Evolutionary conservation across 2,329 filamentous ascomycete genomes (phyloP), one percentile per base, ranked within the genome.

Genomic region (Huntiella abstrusa): DNA sequence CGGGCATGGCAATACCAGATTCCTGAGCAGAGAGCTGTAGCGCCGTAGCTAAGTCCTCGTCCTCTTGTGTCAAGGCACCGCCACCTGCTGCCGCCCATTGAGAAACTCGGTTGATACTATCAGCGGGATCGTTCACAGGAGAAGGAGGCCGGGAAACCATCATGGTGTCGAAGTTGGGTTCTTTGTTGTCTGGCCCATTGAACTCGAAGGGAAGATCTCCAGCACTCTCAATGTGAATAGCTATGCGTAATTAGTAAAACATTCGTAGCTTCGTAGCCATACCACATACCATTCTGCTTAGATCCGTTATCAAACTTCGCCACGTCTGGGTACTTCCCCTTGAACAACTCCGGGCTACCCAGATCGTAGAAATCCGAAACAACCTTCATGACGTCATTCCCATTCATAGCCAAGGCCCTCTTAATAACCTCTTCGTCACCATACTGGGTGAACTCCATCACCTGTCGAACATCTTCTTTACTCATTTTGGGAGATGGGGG

Each of bases 71-170:
- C 34, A 57, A 33, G 56, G 22, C 22, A 52, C 64, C 57, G 52
- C 60, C 57, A 45, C 64, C 60, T 45, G 59, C 58, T 19, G 62
- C 58, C 47, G 62, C 62, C 61, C 68, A 67, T 45, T 73, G 67
- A 52, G 66, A 60, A 51, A 71, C 60, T 53, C 61, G 69, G 56
- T 67, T 64, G 49, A 76, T 56, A 6, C 75, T 73, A 33, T 28
- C 22, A 5, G 22, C 22, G 22, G 22, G 22, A 10, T 28, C 6
- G 5, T 28, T 28, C 8, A 28, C 22, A 2, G 22, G 63, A 16
- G 75, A 79, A 1, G 75, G 75, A n/a, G 75, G 75, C 47, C 75
- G 66, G 13, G 75, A 77, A 0, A 72, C 17, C 32, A 28, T 28
- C 22, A 28, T 28, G 7, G 22, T 28, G 22, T 28, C 22, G 7